phyloP scores from a whole-genome alignment of 306 rosid genomes.

The Gastrolobium villosum region DNA sequence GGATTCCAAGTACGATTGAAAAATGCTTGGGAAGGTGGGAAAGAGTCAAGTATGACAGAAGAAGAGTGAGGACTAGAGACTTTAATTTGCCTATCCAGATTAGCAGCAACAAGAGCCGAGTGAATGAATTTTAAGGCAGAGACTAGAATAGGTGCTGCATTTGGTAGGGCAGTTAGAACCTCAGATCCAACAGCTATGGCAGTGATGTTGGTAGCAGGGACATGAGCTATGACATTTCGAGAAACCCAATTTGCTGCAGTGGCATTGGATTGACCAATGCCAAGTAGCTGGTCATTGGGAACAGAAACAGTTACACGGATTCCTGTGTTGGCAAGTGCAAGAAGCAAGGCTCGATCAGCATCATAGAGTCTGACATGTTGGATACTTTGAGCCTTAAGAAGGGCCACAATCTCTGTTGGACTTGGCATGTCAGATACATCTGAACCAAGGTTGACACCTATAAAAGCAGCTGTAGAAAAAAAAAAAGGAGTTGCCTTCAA shows the following conservation, averaged over 20 bases:
- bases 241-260: slow-evolving; percentile 96
- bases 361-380: slow-evolving; percentile 83
- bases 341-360: slow-evolving; percentile 80
- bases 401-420: slow-evolving; percentile 81
- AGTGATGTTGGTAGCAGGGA: slow-evolving; percentile 93
- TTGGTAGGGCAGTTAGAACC: slow-evolving; percentile 81
- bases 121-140: slow-evolving; percentile 89
- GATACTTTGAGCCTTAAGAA: slow-evolving; percentile 87
- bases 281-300: slow-evolving; percentile 91
- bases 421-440: slow-evolving; percentile 90
- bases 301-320: slow-evolving; percentile 80
- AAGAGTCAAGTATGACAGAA: slow-evolving; percentile 87
- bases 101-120: slow-evolving; percentile 90
- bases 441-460: slow-evolving; percentile 88
- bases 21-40: slow-evolving; percentile 98
- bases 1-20: slow-evolving; percentile 94
- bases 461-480: slow-evolving; percentile 70
- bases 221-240: slow-evolving; percentile 88
- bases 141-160: slow-evolving; percentile 89
- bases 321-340: slow-evolving; percentile 87
- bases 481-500: neutral
- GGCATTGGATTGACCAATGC: slow-evolving; percentile 95
- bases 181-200: slow-evolving; percentile 91
- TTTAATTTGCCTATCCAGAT: slow-evolving; percentile 81
- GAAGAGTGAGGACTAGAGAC: slow-evolving; percentile 90